phyloP scores from a whole-genome alignment of 768 basidiomycete species.

The Termitomyces sp. region DNA sequence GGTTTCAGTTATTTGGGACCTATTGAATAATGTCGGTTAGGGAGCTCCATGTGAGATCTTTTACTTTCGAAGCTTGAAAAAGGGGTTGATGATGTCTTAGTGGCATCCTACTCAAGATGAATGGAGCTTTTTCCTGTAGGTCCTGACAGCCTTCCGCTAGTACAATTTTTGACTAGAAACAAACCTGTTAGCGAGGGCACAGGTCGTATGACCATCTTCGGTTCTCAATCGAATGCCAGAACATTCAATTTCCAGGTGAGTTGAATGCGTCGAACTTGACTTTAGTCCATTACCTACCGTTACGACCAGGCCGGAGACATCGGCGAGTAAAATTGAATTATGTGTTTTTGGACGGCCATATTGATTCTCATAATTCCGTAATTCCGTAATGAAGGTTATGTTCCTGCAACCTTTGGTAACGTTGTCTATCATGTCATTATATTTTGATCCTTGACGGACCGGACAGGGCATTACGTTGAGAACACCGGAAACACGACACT shows the following conservation, averaged over 20 bases:
- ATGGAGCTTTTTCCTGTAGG: conserved; percentile 57
- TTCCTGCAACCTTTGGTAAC: conserved; percentile 52
- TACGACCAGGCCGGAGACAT: conserved; percentile 47
- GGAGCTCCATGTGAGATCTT: conserved; percentile 47
- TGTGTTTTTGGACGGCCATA: background rate
- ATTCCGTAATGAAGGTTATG: conserved; percentile 38
- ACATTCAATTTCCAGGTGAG: conserved; percentile 55
- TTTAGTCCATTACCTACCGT: background rate
- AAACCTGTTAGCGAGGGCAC: conserved; percentile 38
- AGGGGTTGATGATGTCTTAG: conserved; percentile 23
- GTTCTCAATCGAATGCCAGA: conserved; percentile 43
- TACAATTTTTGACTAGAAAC: background rate
- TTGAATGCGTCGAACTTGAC: background rate
- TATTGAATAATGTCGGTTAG: conserved; percentile 21
- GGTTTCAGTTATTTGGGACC: background rate
- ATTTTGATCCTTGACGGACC: conserved; percentile 1
- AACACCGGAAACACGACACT: conserved; percentile 47
- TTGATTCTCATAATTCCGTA: conserved; percentile 3
- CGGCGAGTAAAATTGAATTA: conserved; percentile 25
- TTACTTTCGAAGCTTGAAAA: background rate
- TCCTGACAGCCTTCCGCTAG: background rate
- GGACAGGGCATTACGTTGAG: conserved; percentile 47
- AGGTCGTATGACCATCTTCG: conserved; percentile 54
- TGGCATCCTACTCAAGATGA: conserved; percentile 71
- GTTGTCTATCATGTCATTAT: background rate